These are phyloP conservation scores for Suillus fuscotomentosus DNA, from an alignment of 768 basidiomycete species.

Conservation along the genomic window DNA sequence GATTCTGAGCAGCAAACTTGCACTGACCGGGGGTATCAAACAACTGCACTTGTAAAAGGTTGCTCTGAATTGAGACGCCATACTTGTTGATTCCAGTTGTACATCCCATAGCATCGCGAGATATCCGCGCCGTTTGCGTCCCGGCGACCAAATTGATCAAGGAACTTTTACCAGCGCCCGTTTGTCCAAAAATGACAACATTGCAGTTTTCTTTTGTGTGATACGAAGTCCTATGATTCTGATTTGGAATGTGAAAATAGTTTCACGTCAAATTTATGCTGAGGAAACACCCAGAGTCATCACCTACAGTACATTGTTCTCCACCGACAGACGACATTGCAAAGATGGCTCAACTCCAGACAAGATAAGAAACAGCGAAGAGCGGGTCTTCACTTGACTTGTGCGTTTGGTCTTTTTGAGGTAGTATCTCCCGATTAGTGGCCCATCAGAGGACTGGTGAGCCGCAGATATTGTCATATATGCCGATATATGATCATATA, in stretches of 20 bases:
- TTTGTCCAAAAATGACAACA: constrained; percentile 31
- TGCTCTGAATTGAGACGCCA: background rate
- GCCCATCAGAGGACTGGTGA: too few relatives aligned
- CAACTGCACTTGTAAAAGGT: constrained; percentile 14
- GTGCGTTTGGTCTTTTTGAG: background rate
- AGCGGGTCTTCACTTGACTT: background rate
- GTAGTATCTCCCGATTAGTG: background rate
- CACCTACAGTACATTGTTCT: background rate
- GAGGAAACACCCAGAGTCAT: background rate
- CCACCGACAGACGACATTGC: background rate
- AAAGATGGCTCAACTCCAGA: background rate
- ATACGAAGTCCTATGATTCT: background rate
- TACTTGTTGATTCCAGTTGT: constrained; percentile 8
- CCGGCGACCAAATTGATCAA: constrained; percentile 29
- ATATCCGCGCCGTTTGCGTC: constrained; percentile 27
- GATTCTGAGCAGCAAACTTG: background rate
- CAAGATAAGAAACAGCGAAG: background rate
- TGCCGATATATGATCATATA: too few relatives aligned
- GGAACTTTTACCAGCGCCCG: constrained; percentile 31
- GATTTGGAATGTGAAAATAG: background rate
- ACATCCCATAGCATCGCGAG: constrained; percentile 16
- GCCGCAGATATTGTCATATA: too few relatives aligned
- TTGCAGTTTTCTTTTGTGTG: constrained; percentile 7
- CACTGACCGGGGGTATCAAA: constrained; percentile 26
- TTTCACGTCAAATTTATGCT: background rate